Evolutionary conservation across 2,329 filamentous ascomycete genomes (phyloP), one percentile per base, ranked within the genome.

Genomic region (Penicillium sp.): DNA sequence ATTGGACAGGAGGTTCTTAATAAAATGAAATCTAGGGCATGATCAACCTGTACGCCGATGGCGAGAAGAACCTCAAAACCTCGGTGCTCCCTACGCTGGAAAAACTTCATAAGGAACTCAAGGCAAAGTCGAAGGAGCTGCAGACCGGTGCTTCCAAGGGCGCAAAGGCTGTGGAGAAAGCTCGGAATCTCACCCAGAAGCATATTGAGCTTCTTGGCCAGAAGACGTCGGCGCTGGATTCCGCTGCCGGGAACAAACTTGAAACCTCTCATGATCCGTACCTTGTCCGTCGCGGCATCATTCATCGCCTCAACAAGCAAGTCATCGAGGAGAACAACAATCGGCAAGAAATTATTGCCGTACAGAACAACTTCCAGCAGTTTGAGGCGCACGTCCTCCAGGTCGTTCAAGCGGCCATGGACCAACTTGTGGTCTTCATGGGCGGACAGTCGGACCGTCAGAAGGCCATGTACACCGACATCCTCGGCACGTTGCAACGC

Each of bases 241-340:
- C 92, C 1, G 67, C 69, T 5, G 84, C 86, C 3, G 89, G 90
- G 45, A 91, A 88, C 63, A 90, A 87, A 72, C 81, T 94, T 69
- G 85, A 86, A 48, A 86, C 91, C 2, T 73, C 81, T 13, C 88
- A 97, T 38, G 95, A 99, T 75, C 95, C 95, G 5, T 99, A 98
- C 74, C 85, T 98, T 60, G 76, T 98, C 50, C 87, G 90, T 71
- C 89, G 94, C 35, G 91, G 91, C 63, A 88, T 97, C 61, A 81
- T 91, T 67, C 86, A 97, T 81, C 89, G 93, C 48, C 83, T 99
- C 59, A 89, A 92, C 84, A 94, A 91, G 82, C 95, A 99, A 81
- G 87, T 98, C 41, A 83, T 92, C 51, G 92, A 97, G 74, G 95
- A 99, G 82, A 99, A 99, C 84, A 96, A 93, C 82, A 94, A 96